A percentile compares a stretch with the other conserved stretches of the same genome.
These are phyloP conservation scores for Russula compacta DNA, from an alignment of 768 basidiomycete species.

Conservation along the genomic window DNA sequence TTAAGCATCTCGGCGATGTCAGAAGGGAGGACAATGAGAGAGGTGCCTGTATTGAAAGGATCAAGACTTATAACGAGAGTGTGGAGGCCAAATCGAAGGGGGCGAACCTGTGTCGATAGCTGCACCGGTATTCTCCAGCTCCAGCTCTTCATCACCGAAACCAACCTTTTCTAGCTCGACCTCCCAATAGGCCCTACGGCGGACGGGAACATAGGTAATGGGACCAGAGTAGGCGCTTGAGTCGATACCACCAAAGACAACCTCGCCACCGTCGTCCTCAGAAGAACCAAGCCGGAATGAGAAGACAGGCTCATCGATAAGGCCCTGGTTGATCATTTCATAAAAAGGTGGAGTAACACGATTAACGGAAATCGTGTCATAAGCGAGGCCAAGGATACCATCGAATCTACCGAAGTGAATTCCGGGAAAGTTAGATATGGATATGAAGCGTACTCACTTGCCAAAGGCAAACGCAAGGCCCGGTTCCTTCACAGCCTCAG, in stretches of 20 bases:
- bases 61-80: background rate
- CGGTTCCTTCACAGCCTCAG: conserved; percentile 92
- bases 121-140: conserved; percentile 89
- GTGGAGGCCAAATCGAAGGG: conserved; percentile 5
- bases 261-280: conserved; percentile 85
- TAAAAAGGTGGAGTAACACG: conserved; percentile 91
- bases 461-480: conserved; percentile 97
- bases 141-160: conserved; percentile 82
- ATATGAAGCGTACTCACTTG: conserved; percentile 48
- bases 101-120: conserved; percentile 75
- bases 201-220: conserved; percentile 80
- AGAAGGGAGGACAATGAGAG: conserved; percentile 84
- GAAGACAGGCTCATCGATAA: conserved; percentile 83
- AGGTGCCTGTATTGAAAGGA: conserved; percentile 52
- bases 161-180: conserved; percentile 82
- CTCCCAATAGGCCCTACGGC: conserved; percentile 97
- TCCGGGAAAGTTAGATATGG: background rate
- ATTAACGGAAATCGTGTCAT: conserved; percentile 94
- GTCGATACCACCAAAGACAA: conserved; percentile 88
- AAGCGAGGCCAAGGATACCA: conserved; percentile 89
- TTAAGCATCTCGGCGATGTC: conserved; percentile 99
- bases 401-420: conserved; percentile 56
- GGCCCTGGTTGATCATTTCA: conserved; percentile 73
- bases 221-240: conserved; percentile 63
- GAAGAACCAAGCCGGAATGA: conserved; percentile 87